phyloP scores from a whole-genome alignment of 2,329 filamentous ascomycete species.

The Ascochyta viciae-villosae region DNA sequence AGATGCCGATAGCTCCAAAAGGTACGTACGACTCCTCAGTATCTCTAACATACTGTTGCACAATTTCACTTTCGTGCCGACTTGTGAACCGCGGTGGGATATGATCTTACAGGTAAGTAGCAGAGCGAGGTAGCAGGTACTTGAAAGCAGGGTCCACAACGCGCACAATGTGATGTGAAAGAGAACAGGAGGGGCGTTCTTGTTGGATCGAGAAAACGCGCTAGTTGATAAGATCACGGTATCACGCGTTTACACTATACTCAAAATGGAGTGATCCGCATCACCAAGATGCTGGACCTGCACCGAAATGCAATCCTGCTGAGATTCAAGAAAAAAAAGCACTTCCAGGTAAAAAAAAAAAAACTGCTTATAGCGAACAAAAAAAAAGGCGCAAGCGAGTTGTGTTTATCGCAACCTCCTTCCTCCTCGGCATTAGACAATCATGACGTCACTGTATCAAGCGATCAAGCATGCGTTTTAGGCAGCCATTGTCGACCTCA shows the following conservation, averaged over 20 bases:
- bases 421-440: too few relatives aligned
- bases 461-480: too few relatives aligned
- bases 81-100: too few relatives aligned
- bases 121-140: background rate
- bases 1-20: background rate
- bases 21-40: background rate
- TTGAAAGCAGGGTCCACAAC: background rate
- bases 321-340: too few relatives aligned
- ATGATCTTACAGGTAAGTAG: background rate
- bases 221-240: conserved; percentile 41
- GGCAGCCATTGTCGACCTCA: background rate
- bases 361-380: too few relatives aligned
- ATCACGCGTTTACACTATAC: conserved; percentile 22
- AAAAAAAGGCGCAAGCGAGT: too few relatives aligned
- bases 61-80: too few relatives aligned
- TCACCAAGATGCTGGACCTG: too few relatives aligned
- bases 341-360: too few relatives aligned
- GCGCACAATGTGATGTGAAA: conserved; percentile 5
- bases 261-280: background rate
- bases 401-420: too few relatives aligned
- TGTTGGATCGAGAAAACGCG: conserved; percentile 20
- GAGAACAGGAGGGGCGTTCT: conserved; percentile 20
- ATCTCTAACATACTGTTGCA: background rate
- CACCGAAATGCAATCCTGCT: too few relatives aligned
- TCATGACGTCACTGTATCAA: too few relatives aligned